phyloP scores from a whole-genome alignment of 2,329 filamentous ascomycete species.

The Endoconidiophora laricicola region DNA sequence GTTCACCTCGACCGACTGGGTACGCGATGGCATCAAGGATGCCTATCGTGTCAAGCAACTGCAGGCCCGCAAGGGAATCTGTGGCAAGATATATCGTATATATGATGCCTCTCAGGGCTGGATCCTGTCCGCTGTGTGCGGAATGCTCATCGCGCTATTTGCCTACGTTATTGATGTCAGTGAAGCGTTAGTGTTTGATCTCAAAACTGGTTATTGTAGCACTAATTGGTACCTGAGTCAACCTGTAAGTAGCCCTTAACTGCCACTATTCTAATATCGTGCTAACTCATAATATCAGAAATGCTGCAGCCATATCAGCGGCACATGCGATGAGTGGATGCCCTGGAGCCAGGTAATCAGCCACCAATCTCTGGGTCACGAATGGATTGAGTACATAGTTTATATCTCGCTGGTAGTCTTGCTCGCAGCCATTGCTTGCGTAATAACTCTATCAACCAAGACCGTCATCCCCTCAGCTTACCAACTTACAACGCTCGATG shows the following conservation, averaged over 20 bases:
- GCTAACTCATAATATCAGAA: conserved; percentile 20
- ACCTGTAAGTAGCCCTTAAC: conserved; percentile 29
- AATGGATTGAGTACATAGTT: conserved; percentile 60
- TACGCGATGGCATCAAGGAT: conserved; percentile 92
- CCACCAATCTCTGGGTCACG: conserved; percentile 27
- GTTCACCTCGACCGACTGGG: conserved; percentile 95
- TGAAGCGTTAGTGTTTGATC: conserved; percentile 73
- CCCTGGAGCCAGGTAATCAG: conserved; percentile 36
- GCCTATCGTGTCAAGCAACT: conserved; percentile 76
- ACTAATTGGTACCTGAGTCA: conserved; percentile 57
- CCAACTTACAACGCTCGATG: conserved; percentile 74
- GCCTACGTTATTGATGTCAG: conserved; percentile 83
- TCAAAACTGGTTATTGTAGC: conserved; percentile 75
- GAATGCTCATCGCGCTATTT: conserved; percentile 65
- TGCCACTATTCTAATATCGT: conserved; percentile 10
- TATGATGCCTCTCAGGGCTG: conserved; percentile 87
- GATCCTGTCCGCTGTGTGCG: conserved; percentile 82
- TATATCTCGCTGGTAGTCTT: conserved; percentile 58
- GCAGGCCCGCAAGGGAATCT: conserved; percentile 64
- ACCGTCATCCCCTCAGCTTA: conserved; percentile 83
- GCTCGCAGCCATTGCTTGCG: conserved; percentile 56
- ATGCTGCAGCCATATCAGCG: conserved; percentile 33
- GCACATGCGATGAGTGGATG: conserved; percentile 38
- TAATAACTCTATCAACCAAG: conserved; percentile 76
- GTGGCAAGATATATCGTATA: conserved; percentile 57